Evolutionary conservation across 192 early-diverging fungal genomes (phyloP), one percentile per base, ranked within the genome.

Genomic region (Backusella mclennaniae): DNA sequence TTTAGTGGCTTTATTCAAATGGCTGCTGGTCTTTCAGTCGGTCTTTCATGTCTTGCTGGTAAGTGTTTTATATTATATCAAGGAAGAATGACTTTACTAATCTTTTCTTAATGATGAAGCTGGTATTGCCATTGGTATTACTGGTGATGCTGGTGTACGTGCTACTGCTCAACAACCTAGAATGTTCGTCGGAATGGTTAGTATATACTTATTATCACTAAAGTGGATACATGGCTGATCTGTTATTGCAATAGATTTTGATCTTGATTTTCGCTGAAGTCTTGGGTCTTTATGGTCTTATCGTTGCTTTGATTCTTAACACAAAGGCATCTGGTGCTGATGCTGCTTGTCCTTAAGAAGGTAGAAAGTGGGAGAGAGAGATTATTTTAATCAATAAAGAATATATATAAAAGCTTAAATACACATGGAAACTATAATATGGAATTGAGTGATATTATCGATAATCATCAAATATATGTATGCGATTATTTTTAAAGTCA

Each of bases 231-330:
- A 39, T 11, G 9, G 66, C 35, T 71, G 49, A 71, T 59, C 11
- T 59, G 76, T 5, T 79, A 36, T 87, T 92, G 11, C 21, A 35
- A 26, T 74, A 77, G 82, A 76, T 84, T 75, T 87, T 99, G 82
- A 97, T 99, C 76, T 92, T 99, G 67, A 99, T 99, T 92, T 99
- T 99, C 85, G 96, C 97, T 73, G 98, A 99, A 90, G 98, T 99
- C 17, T 87, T 99, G 81, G 96, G 95, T 82, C 90, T 98, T 67
- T 98, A 98, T 84, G 97, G 97, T 35, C 88, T 99, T 46, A 98
- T 98, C 82, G 97, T 99, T 35, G 95, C 94, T 35, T 90, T 99
- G 72, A 99, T 99, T 79, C 85, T 99, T 73, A 99, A 99, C 88
- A 98, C 98, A 70, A 96, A 95, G 86, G 88, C 95, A 44, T 63